phyloP scores from a whole-genome alignment of 73 alveolate species.

The Paramecium primaurelia region DNA sequence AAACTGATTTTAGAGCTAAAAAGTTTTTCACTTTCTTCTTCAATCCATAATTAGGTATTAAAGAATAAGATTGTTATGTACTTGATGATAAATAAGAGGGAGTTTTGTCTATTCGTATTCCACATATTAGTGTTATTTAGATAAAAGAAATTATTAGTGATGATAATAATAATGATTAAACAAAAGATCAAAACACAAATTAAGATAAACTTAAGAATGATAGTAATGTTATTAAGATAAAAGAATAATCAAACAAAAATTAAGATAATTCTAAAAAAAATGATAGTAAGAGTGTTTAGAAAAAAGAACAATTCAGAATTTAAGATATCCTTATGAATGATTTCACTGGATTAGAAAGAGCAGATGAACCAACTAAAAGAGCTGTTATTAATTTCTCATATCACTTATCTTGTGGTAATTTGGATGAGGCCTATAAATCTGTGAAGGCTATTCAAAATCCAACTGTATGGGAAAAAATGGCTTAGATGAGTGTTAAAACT shows the following conservation, averaged over 20 bases:
- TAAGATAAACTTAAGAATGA: no score
- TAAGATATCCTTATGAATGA: constrained; percentile 85
- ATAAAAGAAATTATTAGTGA: no score
- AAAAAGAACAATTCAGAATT: constrained; percentile 64
- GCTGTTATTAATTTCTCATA: constrained; percentile 93
- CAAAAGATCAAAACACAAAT: no score
- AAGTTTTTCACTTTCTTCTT: constrained; percentile 82
- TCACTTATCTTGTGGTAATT: constrained; percentile 91
- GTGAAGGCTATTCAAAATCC: constrained; percentile 93
- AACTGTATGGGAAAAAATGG: constrained; percentile 98
- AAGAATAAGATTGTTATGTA: constrained; percentile 76
- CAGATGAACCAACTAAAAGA: constrained; percentile 89
- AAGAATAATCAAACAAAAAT: constrained; percentile 51
- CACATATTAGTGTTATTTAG: constrained; percentile 65
- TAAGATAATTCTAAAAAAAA: constrained; percentile 11
- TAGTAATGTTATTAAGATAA: not conserved
- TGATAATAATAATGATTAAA: no score
- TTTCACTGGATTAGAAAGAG: constrained; percentile 91
- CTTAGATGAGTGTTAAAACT: constrained; percentile 96
- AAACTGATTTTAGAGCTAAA: constrained; percentile 73
- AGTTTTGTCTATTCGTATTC: constrained; percentile 71
- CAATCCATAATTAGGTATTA: constrained; percentile 90
- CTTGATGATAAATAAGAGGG: constrained; percentile 81
- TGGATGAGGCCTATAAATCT: constrained; percentile 97
- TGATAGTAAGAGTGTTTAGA: not conserved